phyloP scores from a whole-genome alignment of 257 asterid species.

The Ilex aquifolium region DNA sequence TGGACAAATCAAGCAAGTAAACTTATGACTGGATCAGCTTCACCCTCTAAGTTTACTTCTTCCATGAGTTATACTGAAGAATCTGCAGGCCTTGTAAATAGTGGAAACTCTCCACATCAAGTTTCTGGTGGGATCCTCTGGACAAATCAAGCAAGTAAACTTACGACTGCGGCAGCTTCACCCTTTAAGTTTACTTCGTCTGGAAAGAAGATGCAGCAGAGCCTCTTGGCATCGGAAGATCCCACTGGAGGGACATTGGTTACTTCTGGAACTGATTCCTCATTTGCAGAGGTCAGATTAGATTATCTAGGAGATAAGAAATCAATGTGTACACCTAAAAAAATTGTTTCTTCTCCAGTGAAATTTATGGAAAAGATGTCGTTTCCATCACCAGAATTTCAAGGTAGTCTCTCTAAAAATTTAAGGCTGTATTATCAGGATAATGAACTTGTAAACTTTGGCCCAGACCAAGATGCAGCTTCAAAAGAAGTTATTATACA shows the following conservation, averaged over 20 bases:
- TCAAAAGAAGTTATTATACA: conserved; percentile 20
- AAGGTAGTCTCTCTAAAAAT: conserved; percentile 23
- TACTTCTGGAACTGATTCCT: conserved; percentile 40
- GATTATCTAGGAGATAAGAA: conserved; percentile 25
- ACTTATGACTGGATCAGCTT: conserved; percentile 21
- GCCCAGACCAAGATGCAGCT: conserved; percentile 24
- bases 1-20: conserved; percentile 20
- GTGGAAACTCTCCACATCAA: conserved; percentile 21
- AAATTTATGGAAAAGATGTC: conserved; percentile 27
- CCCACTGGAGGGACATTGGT: conserved; percentile 28
- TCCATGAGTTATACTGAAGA: conserved; percentile 30
- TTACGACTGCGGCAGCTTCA: conserved; percentile 28
- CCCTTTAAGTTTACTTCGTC: conserved; percentile 39
- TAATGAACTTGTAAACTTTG: conserved; percentile 18
- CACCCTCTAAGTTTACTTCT: conserved; percentile 42
- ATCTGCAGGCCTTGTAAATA: conserved; percentile 22
- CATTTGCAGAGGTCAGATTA: conserved; percentile 31
- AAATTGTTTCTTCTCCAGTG: conserved; percentile 33
- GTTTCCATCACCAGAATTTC: conserved; percentile 29
- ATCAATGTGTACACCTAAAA: conserved; percentile 24
- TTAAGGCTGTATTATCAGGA: conserved; percentile 26
- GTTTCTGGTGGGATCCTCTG: conserved; percentile 18
- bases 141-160: conserved; percentile 17
- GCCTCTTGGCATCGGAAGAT: conserved; percentile 26
- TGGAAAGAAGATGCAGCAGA: conserved; percentile 27